Base-by-base conservation (phyloP, 345 rosid genomes). In the Theobroma cacao region DNA sequence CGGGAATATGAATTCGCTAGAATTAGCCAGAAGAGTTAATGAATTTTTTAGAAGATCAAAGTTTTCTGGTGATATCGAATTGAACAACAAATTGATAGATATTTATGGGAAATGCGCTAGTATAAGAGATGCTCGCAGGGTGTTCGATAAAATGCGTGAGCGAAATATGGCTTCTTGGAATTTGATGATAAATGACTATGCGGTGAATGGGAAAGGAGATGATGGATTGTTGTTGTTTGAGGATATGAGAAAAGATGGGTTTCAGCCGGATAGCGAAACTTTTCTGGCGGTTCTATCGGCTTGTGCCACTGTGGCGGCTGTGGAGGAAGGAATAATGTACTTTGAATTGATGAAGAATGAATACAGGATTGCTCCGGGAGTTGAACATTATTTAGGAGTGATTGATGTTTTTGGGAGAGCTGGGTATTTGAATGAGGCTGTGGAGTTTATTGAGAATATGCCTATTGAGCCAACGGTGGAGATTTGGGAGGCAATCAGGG, bases 101-200 rank as follows among this genome's bases (percentile, higher is more conserved):
- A 62, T 84, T 83, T 87, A 80, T 15, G 78, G 48, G 7, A 79
- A 74, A 65, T 85, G 86, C n/a, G 81, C 84, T 43, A 84, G 82
- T 47, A 43, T 82, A 62, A 83, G 78, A 36, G 84, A 81, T 64
- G 91, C 89, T 1, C 90, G 90, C 73, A 70, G 73, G 83, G 78
- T 85, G 88, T 89, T 90, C 55, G 94, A 88, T 75, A 84, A 77
- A 88, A 85, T 90, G 90, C 86, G 43, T n/a, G 79, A 82, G 1
- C 83, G 83, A 53, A 80, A 81, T 76, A 28, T 82, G 78, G 34
- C 75, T 64, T 82, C 83, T 30, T 89, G 89, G 91, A 75, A 82
- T 69, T 64, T 84, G 80, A 76, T 90, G 87, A 81, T 90, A 36
- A 82, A 66, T 66, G 86, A 80, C 53, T 88, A 85, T 48, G 88